A percentile compares a stretch with the other conserved stretches of the same genome.
Evolutionary conservation across 108 stramenopile species (phyloP).

Genomic region (Nannochloropsis oceanica): DNA sequence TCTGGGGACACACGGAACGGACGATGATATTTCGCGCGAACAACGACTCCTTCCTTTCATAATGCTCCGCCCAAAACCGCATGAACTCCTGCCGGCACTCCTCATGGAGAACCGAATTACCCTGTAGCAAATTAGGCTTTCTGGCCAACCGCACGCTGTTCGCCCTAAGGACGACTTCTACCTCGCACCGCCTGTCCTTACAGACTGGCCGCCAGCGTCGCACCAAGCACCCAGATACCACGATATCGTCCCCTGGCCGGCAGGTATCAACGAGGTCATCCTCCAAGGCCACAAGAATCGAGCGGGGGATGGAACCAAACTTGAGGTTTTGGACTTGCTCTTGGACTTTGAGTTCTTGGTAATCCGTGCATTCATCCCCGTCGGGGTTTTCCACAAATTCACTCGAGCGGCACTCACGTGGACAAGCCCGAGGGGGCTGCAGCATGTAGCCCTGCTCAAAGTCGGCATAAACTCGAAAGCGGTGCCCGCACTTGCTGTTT

Average conservation of each 20-base stretch:
- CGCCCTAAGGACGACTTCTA: conserved; percentile 68
- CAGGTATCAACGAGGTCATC: conserved; percentile 82
- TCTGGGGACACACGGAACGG: conserved; percentile 76
- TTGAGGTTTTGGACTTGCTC: conserved; percentile 61
- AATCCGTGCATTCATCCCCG: conserved; percentile 52
- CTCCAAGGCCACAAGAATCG: conserved; percentile 60
- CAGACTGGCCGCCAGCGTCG: conserved; percentile 62
- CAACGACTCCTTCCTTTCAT: conserved; percentile 44
- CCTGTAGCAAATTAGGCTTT: neutral
- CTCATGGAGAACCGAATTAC: conserved; percentile 17
- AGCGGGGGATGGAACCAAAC: conserved; percentile 70
- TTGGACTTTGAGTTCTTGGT: conserved; percentile 95
- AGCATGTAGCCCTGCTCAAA: conserved; percentile 74
- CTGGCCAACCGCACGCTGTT: conserved; percentile 46
- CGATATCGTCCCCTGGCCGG: conserved; percentile 95
- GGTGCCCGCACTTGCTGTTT: conserved; percentile 48
- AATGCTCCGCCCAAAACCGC: conserved; percentile 49
- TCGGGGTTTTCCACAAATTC: conserved; percentile 21
- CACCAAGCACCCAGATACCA: conserved; percentile 33
- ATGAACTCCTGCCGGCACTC: conserved; percentile 67
- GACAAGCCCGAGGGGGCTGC: conserved; percentile 54
- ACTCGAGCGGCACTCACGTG: neutral
- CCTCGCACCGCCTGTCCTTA: conserved; percentile 51
- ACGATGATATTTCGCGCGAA: conserved; percentile 75
- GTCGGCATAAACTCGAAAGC: conserved; percentile 60